Evolutionary conservation across 495 filamentous ascomycete genomes (phyloP).

Genomic region (Xylaria intraflava): DNA sequence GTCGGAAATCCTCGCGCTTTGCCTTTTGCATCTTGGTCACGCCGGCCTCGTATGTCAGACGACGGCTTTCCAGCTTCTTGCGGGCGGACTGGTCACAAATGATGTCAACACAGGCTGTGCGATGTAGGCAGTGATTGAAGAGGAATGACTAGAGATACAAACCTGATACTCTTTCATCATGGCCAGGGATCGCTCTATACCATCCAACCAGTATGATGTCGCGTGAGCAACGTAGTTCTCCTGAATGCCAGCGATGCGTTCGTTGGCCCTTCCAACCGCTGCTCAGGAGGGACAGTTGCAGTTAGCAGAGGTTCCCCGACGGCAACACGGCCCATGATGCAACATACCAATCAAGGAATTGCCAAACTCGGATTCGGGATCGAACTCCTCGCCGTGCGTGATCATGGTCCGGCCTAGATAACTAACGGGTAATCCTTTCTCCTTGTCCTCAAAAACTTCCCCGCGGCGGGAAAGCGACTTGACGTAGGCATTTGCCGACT

Average conservation of each 20-base stretch:
- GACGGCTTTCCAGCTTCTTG: conserved; percentile 90
- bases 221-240: conserved; percentile 78
- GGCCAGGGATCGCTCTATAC: conserved; percentile 76
- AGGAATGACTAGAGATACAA: conserved; percentile 1
- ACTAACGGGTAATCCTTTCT: conserved; percentile 71
- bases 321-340: not conserved
- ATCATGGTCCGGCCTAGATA: conserved; percentile 86
- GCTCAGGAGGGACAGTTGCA: not conserved
- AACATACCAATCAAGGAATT: conserved; percentile 72
- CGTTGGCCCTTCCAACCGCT: conserved; percentile 80
- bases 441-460: conserved; percentile 74
- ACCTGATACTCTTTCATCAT: conserved; percentile 98
- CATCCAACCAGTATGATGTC: conserved; percentile 85
- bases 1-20: conserved; percentile 85
- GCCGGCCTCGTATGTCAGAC: conserved; percentile 87
- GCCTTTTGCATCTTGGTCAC: conserved; percentile 88
- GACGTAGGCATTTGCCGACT: conserved; percentile 80
- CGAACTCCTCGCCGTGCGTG: conserved; percentile 88
- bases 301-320: not conserved
- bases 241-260: conserved; percentile 79
- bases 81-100: conserved; percentile 55
- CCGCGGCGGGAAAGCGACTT: conserved; percentile 84
- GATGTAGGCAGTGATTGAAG: not conserved
- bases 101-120: conserved; percentile 11
- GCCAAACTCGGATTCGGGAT: conserved; percentile 85